These are phyloP conservation scores for Podospora comata DNA, from an alignment of 495 filamentous ascomycete genomes.

Conservation along the genomic window DNA sequence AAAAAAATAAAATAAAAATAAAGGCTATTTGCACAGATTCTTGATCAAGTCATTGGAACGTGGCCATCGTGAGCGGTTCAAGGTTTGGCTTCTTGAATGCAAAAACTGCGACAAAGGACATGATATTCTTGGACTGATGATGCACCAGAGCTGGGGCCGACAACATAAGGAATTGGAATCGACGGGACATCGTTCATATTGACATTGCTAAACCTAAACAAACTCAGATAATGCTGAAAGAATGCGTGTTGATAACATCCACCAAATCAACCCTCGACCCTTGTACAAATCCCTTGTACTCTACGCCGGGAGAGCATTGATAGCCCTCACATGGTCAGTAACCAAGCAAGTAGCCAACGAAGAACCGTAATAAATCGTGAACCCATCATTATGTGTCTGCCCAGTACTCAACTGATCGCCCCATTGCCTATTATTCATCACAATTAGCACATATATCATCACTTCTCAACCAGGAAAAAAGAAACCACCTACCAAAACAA, in stretches of 20 bases:
- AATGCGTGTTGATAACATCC: background rate
- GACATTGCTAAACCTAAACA: background rate
- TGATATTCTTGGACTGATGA: no score
- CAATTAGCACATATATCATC: background rate
- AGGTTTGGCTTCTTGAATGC: no score
- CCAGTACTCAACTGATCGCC: constrained; percentile 54
- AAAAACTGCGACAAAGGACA: no score
- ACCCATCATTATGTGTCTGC: constrained; percentile 51
- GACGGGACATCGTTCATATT: background rate
- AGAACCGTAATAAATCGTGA: constrained; percentile 58
- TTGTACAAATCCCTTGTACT: background rate
- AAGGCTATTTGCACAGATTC: no score
- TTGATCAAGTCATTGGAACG: no score
- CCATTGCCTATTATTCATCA: constrained; percentile 39
- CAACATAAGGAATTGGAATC: constrained; percentile 2
- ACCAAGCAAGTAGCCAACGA: constrained; percentile 55
- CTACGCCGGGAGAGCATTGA: constrained; percentile 26
- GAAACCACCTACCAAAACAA: constrained; percentile 49
- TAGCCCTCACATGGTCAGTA: constrained; percentile 54
- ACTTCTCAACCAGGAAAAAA: background rate
- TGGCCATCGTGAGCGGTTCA: no score
- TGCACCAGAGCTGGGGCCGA: no score
- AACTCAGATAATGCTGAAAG: no score
- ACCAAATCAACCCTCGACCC: background rate
- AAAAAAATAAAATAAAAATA: no score